A percentile compares a stretch with the other conserved stretches of the same genome.
These are phyloP conservation scores for Lactarius akahatsu DNA, from an alignment of 768 basidiomycete genomes.

Conservation along the genomic window DNA sequence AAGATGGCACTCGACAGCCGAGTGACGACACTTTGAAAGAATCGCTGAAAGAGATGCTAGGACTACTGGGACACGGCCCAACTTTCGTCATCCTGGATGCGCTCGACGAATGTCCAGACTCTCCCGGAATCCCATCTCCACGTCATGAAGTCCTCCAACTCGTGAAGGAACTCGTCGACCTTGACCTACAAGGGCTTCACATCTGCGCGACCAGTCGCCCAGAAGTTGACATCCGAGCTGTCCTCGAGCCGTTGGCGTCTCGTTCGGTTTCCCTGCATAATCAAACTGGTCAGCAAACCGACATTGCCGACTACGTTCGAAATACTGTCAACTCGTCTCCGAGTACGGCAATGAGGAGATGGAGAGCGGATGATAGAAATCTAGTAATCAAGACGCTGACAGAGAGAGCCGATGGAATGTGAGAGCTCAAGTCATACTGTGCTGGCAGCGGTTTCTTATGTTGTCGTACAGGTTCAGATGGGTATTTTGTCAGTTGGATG, in stretches of 20 bases:
- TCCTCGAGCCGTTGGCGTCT: not conserved
- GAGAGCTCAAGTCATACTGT: not conserved
- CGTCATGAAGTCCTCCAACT: not conserved
- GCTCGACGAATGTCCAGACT: not conserved
- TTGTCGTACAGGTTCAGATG: not conserved
- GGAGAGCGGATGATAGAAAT: not conserved
- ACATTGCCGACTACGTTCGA: not conserved
- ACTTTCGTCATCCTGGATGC: not conserved
- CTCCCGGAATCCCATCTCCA: not conserved
- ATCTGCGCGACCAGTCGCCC: not conserved
- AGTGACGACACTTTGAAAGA: not conserved
- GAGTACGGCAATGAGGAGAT: not conserved
- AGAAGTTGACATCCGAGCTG: not conserved
- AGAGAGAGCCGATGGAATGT: not conserved
- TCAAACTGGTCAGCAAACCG: not conserved
- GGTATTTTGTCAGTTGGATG: not conserved
- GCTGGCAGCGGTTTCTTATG: not conserved
- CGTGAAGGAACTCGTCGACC: not conserved
- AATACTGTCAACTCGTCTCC: not conserved
- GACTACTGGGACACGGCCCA: not conserved
- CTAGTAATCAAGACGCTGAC: not conserved
- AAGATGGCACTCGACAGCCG: not conserved
- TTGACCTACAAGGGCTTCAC: not conserved
- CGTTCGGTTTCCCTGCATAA: not conserved
- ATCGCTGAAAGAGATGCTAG: not conserved